These are phyloP conservation scores for Fragilaria crotonensis DNA, from an alignment of 108 stramenopile genomes.

Conservation along the genomic window DNA sequence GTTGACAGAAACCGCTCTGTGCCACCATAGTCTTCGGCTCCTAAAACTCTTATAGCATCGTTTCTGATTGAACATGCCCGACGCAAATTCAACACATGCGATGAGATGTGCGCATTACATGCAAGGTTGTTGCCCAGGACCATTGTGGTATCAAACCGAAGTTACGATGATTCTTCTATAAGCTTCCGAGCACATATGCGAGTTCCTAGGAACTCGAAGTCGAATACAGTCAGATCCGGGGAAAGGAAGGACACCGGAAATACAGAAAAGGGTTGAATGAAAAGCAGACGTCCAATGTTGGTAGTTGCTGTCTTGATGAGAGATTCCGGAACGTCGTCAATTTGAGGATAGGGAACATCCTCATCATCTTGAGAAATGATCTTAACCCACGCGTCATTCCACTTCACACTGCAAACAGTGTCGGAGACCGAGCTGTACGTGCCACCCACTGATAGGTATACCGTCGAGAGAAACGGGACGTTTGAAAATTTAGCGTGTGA, in stretches of 20 bases:
- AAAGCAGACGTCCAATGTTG: conserved; percentile 36
- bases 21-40: too few relatives aligned
- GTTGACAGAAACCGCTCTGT: too few relatives aligned
- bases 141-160: too few relatives aligned
- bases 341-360: conserved; percentile 26
- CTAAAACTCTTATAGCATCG: too few relatives aligned
- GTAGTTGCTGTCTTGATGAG: conserved; percentile 38
- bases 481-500: conserved; percentile 51
- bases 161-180: too few relatives aligned
- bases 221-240: conserved; percentile 69
- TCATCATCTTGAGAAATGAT: neutral
- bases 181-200: conserved; percentile 72
- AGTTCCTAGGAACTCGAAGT: conserved; percentile 68
- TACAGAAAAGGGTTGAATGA: conserved; percentile 58
- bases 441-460: conserved; percentile 48
- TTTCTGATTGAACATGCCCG: too few relatives aligned
- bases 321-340: conserved; percentile 47
- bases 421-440: conserved; percentile 52
- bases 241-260: conserved; percentile 71
- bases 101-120: too few relatives aligned
- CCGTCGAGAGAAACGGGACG: conserved; percentile 33
- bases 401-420: conserved; percentile 54
- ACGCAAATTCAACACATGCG: too few relatives aligned
- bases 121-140: too few relatives aligned
- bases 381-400: conserved; percentile 65